Conservation (phyloP, 805 yeast genomes). For the Barnettozyma pratensis region DNA sequence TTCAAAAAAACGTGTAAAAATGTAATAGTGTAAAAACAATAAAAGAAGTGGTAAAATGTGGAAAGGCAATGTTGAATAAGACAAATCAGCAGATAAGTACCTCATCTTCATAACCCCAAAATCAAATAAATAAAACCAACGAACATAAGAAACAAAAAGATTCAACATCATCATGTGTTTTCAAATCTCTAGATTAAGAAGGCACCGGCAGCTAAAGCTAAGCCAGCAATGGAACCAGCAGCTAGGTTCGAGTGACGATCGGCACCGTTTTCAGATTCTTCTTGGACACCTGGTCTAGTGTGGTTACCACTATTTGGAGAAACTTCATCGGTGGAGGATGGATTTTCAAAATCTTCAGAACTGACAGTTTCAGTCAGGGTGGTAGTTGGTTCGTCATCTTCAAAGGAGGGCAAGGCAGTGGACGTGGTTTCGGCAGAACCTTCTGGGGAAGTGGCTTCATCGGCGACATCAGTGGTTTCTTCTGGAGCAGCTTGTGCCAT, state of each 20-base stretch:
- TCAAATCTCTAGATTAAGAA: constrained; percentile 8
- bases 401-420: constrained; percentile 28
- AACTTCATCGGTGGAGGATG: constrained; percentile 24
- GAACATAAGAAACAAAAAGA: neutral
- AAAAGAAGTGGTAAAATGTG: too few species aligned
- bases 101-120: too few species aligned
- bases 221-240: constrained; percentile 4
- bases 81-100: too few species aligned
- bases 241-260: neutral
- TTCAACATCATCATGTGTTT: too few species aligned
- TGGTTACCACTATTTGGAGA: constrained; percentile 4
- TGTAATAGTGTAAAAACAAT: too few species aligned
- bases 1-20: too few species aligned
- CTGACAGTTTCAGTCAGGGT: constrained; percentile 19
- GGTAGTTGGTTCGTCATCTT: constrained; percentile 1
- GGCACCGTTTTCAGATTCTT: constrained; percentile 18
- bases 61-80: too few species aligned
- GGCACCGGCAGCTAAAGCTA: constrained; percentile 10
- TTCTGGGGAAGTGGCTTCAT: constrained; percentile 25
- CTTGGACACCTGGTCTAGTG: constrained; percentile 32
- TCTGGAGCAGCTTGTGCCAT: constrained; percentile 17
- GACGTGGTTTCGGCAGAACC: constrained; percentile 22
- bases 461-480: constrained; percentile 26
- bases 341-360: constrained; percentile 26
- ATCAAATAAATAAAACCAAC: neutral